Percentiles rank a stretch among this genome's conserved stretches.
phyloP scores from a whole-genome alignment of 306 rosid genomes.

The Glycine tomentella region DNA sequence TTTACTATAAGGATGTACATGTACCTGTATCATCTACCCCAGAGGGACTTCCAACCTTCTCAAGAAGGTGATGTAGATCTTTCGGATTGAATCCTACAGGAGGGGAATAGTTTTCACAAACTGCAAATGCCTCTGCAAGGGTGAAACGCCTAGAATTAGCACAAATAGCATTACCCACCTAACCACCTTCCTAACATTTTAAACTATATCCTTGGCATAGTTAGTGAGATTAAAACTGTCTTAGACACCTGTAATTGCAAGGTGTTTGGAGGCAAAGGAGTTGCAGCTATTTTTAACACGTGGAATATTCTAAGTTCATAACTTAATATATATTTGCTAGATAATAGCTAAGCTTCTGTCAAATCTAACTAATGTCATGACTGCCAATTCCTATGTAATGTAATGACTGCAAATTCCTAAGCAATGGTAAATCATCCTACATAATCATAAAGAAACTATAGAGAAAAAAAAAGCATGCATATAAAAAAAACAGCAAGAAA shows the following conservation, averaged over 20 bases:
- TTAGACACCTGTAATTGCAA: background rate
- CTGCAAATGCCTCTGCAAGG: constrained; percentile 96
- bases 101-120: constrained; percentile 94
- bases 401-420: background rate
- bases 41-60: constrained; percentile 96
- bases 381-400: too few species aligned
- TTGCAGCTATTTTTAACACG: constrained; percentile 16
- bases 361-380: constrained; percentile 8
- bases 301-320: background rate
- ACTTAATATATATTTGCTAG: constrained; percentile 6
- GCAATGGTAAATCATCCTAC: constrained; percentile 29
- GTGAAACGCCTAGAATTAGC: constrained; percentile 35
- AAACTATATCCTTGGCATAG: background rate
- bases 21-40: constrained; percentile 91
- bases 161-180: constrained; percentile 20
- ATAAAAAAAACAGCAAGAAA: constrained; percentile 19
- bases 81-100: constrained; percentile 88
- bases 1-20: constrained; percentile 15
- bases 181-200: background rate
- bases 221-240: constrained; percentile 18
- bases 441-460: constrained; percentile 9
- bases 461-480: constrained; percentile 16
- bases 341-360: constrained; percentile 21
- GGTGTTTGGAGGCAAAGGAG: constrained; percentile 31
- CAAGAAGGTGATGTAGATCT: constrained; percentile 86